These are phyloP conservation scores for Nemania abortiva DNA, from an alignment of 2,329 filamentous ascomycete genomes.

Conservation along the genomic window DNA sequence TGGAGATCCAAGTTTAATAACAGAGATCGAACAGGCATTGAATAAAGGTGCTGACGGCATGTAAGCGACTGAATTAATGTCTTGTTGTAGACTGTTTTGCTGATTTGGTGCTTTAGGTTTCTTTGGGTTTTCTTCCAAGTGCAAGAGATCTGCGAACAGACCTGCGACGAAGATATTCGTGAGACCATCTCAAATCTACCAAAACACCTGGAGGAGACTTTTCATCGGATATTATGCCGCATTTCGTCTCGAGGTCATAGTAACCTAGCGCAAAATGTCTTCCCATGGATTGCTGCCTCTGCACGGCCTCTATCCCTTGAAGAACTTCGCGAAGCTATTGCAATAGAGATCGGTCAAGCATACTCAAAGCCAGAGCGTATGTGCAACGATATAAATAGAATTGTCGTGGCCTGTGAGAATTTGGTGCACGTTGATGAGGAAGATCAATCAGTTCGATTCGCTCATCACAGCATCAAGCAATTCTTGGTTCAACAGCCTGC, in stretches of 20 bases:
- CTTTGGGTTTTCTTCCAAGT: slow-evolving; percentile 42
- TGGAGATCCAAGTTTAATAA: slow-evolving; percentile 34
- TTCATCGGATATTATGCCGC: slow-evolving; percentile 37
- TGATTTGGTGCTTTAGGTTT: slow-evolving; percentile 34
- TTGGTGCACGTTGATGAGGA: slow-evolving; percentile 42
- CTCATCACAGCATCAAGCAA: slow-evolving; percentile 48
- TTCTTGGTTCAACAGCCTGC: slow-evolving; percentile 42
- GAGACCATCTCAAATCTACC: slow-evolving; percentile 50
- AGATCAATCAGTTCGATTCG: slow-evolving; percentile 36
- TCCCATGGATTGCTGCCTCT: slow-evolving; percentile 51
- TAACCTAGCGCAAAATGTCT: slow-evolving; percentile 43
- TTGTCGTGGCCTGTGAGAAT: slow-evolving; percentile 38
- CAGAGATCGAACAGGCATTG: slow-evolving; percentile 47
- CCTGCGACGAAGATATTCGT: slow-evolving; percentile 44
- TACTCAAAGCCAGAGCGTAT: slow-evolving; percentile 44
- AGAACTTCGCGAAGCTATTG: slow-evolving; percentile 55
- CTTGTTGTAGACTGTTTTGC: background rate
- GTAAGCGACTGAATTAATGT: slow-evolving; percentile 41
- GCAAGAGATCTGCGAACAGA: slow-evolving; percentile 35
- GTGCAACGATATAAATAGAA: slow-evolving; percentile 47
- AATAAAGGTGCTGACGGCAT: slow-evolving; percentile 50
- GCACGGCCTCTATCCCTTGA: slow-evolving; percentile 51
- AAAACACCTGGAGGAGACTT: slow-evolving; percentile 49
- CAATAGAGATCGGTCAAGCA: slow-evolving; percentile 51
- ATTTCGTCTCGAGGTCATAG: background rate